These are phyloP conservation scores for Cafeteria roenbergensis DNA, from an alignment of 108 stramenopile species.

Conservation along the genomic window DNA sequence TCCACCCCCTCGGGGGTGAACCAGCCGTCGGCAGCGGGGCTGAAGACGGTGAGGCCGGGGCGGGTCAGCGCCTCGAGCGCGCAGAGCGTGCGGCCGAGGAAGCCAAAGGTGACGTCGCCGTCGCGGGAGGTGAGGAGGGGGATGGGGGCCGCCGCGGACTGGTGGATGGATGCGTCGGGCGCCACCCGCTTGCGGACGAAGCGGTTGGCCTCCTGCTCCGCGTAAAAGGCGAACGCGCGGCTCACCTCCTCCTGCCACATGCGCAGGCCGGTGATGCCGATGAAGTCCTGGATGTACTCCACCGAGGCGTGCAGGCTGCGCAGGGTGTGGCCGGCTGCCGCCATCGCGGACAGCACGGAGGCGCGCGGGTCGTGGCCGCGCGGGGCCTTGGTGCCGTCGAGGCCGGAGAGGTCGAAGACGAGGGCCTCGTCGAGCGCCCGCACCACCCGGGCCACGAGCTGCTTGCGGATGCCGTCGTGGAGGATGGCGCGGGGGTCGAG, in stretches of 20 bases:
- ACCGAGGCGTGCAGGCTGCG: not conserved
- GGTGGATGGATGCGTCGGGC: not conserved
- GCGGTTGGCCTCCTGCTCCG: conserved; percentile 44
- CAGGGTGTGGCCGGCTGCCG: not conserved
- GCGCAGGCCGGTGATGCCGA: conserved; percentile 40
- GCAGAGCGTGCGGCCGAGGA: conserved; percentile 41
- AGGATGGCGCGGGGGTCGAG: conserved; percentile 47
- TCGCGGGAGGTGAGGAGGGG: not conserved
- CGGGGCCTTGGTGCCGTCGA: not conserved
- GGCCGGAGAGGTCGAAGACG: conserved; percentile 27
- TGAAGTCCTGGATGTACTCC: conserved; percentile 53
- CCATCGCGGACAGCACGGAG: not conserved
- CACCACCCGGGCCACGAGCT: conserved; percentile 42
- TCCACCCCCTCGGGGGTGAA: conserved; percentile 30
- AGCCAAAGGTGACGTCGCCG: conserved; percentile 16
- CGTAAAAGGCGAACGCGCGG: conserved; percentile 42
- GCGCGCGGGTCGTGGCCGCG: not conserved
- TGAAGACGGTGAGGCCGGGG: conserved; percentile 35
- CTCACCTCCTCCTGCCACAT: conserved; percentile 50
- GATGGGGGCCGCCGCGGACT: not conserved
- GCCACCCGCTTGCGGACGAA: conserved; percentile 1
- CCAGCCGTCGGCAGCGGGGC: conserved; percentile 38
- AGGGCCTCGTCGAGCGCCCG: conserved; percentile 33
- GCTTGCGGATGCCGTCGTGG: conserved; percentile 47
- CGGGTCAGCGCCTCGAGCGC: conserved; percentile 42